Percentiles rank a stretch among this genome's conserved stretches.
Conservation (phyloP, 2,329 filamentous ascomycete species). For the Ophiostoma montium region DNA sequence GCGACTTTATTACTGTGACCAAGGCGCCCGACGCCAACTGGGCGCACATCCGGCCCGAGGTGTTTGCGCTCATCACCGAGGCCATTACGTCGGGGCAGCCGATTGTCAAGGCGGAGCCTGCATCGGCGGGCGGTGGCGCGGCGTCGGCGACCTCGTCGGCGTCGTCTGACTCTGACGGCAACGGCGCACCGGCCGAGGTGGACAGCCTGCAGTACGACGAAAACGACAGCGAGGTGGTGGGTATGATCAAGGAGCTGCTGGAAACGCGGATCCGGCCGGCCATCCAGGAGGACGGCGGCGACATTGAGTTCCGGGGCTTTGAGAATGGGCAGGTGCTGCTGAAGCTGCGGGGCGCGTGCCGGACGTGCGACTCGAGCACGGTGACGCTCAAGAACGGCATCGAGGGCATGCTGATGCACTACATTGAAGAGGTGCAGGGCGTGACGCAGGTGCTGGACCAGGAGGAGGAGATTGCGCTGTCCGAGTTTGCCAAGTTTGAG, state of each 20-base stretch:
- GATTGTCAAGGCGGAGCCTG: conserved; percentile 53
- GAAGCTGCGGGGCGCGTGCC: conserved; percentile 82
- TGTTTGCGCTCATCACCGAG: conserved; percentile 91
- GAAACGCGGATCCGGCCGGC: conserved; percentile 90
- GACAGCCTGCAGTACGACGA: conserved; percentile 76
- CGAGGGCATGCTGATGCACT: conserved; percentile 96
- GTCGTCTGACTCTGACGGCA: conserved; percentile 8
- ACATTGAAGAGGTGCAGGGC: conserved; percentile 90
- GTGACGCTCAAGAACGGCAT: conserved; percentile 96
- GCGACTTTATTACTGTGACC: conserved; percentile 92
- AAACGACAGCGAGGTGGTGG: conserved; percentile 83
- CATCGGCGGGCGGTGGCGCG: conserved; percentile 18
- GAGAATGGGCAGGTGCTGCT: conserved; percentile 70
- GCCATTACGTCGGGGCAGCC: conserved; percentile 70
- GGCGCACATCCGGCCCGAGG: conserved; percentile 88
- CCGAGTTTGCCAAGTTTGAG: conserved; percentile 90
- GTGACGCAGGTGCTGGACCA: conserved; percentile 83
- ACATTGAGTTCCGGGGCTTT: conserved; percentile 91
- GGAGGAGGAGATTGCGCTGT: conserved; percentile 75
- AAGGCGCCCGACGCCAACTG: conserved; percentile 81
- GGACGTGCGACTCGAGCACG: conserved; percentile 93
- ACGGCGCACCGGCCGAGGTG: conserved; percentile 30
- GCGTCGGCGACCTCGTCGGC: neutral
- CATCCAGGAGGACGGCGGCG: conserved; percentile 94
- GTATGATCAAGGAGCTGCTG: conserved; percentile 96